Conservation (phyloP, 2,329 filamentous ascomycete genomes). For the Phyllosticta citribraziliensis region DNA sequence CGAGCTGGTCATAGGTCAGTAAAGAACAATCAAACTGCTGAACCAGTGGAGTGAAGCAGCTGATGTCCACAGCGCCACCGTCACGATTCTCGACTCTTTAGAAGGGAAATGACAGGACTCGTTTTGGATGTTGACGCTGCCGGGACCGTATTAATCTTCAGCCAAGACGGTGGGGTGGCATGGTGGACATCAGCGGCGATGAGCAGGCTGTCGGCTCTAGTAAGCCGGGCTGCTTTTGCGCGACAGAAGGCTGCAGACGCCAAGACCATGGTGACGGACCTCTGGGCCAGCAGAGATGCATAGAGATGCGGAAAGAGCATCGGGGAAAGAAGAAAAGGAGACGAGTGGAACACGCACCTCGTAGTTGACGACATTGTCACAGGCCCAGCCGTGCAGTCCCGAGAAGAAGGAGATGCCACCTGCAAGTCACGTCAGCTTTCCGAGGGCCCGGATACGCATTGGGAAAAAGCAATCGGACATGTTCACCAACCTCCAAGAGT, state of each 20-base stretch:
- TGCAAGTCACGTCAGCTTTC: slow-evolving; percentile 9
- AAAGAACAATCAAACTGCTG: slow-evolving; percentile 9
- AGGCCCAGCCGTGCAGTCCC: slow-evolving; percentile 20
- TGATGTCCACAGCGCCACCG: neutral
- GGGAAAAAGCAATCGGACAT: slow-evolving; percentile 15
- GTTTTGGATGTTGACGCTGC: neutral
- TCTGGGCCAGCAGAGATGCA: neutral
- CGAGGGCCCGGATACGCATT: neutral
- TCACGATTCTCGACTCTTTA: neutral
- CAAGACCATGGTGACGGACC: neutral
- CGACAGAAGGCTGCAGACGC: neutral
- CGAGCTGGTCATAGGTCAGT: slow-evolving; percentile 14
- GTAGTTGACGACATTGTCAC: slow-evolving; percentile 28
- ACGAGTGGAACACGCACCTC: slow-evolving; percentile 17
- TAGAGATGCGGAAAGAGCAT: neutral
- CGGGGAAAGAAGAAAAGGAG: slow-evolving; percentile 5
- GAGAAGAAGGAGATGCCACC: slow-evolving; percentile 28
- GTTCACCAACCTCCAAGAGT: slow-evolving; percentile 20
- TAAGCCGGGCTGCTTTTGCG: neutral
- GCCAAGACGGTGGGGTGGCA: neutral
- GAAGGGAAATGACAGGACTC: neutral
- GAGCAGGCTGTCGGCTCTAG: neutral
- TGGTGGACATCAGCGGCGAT: neutral
- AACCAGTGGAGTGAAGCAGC: neutral
- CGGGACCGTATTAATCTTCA: neutral